Base-by-base conservation (phyloP, 139 green algal species). In the Micractinium sp. region DNA sequence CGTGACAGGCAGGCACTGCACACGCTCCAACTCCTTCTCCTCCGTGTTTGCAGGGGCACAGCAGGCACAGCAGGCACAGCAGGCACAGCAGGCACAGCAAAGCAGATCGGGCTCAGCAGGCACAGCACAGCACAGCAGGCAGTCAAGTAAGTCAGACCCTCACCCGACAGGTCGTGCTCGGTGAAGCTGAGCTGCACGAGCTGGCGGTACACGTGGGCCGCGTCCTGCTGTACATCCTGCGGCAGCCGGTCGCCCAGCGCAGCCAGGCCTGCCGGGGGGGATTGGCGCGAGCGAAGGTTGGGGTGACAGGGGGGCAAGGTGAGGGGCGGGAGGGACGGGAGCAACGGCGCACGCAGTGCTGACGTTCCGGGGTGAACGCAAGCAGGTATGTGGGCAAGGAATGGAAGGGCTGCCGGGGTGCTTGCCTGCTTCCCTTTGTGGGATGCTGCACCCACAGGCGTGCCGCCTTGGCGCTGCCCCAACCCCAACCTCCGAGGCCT, bases 131-230 rank as follows among this genome's bases (percentile, higher is more conserved):
- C 73, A 31, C 27, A 19, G 29, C 3, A 29, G 25, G 3, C n/a
- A n/a, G n/a, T n/a, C n/a, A n/a, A n/a, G n/a, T 19, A 78, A 22
- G 3, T 27, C 63, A 71, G n/a, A n/a, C n/a, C n/a, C 69, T 33
- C 74, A 81, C 85, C 85, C 33, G 39, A 71, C 78, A 90, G 79
- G 47, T 90, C 79, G 7, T 77, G 35, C 80, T 87, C 25, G 0
- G 88, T 91, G 78, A 91, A 91, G 66, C 22, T 75, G n/a, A 91
- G 80, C 3, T 36, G 18, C 41, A 73, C 27, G 39, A 89, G n/a
- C 88, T 91, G 88, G 39, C 56, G 88, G 33, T 84, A 63, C 20
- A 91, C 38, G 73, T 88, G 80, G 0, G 63, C 69, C 0, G 85
- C 53, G 29, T 92, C 89, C 38, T 81, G 41, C 39, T 36, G 18